Evolutionary conservation across 1,284 basidiomycete genomes (phyloP), one percentile per base, ranked within the genome.

Genomic region (Malassezia sympodialis): DNA sequence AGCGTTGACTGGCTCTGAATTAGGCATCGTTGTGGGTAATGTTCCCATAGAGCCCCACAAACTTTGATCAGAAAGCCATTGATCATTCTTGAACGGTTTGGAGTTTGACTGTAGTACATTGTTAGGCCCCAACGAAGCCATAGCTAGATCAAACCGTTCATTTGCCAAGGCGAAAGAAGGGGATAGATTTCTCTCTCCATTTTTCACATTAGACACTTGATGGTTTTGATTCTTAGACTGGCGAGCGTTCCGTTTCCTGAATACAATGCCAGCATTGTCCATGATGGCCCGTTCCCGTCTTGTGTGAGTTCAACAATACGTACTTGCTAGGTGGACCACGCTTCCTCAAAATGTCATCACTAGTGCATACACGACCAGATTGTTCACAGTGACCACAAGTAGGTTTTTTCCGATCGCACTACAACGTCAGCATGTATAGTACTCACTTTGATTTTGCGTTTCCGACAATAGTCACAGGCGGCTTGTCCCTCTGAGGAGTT

Each of bases 401-500:
- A 10, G 55, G 55, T n/a, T 57, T 57, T 23, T 57, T 57, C 10
- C 55, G 44, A 24, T 57, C 55, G 26, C 55, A 57, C 50, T 55
- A 31, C 6, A 23, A 26, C 12, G 41, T 48, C 2, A 37, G 35
- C 30, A 11, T 14, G 5, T 10, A 35, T 10, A 7, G 11, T 2
- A 55, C 53, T 1, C 42, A 49, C 53, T 27, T 52, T 57, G 27
- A 60, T 60, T 23, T 60, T 60, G 26, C 58, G 58, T 19, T 53
- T 52, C 1, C 58, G 58, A 32, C 58, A 60, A 28, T 60, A 60
- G 35, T 60, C 58, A 37, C 58, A 60, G 2, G 58, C 58, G 4
- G 58, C 58, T 23, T 56, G 53, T 0, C 58, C 49, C 19, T 60
- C 58, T 6, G 39, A 32, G 1, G 58, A 60, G 26, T 56, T 50